Conservation (phyloP, 1,139 yeast genomes). For the Geotrichum reessii region DNA sequence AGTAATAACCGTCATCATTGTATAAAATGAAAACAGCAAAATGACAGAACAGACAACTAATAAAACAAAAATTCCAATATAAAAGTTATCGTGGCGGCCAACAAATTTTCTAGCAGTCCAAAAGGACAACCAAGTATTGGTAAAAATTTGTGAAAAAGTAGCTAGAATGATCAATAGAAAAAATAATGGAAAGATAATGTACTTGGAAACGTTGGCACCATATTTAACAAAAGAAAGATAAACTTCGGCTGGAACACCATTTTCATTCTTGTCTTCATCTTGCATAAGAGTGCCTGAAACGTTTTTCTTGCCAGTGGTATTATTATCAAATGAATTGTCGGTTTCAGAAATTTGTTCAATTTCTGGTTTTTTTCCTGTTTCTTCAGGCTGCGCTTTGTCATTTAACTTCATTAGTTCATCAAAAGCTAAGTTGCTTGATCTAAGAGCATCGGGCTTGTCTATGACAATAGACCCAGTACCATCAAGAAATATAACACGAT, state of each 20-base stretch:
- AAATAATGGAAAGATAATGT: slow-evolving; percentile 41
- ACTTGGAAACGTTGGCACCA: slow-evolving; percentile 52
- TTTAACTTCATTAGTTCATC: slow-evolving; percentile 45
- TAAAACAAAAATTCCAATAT: slow-evolving; percentile 67
- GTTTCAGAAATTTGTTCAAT: slow-evolving; percentile 58
- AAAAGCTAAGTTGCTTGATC: slow-evolving; percentile 45
- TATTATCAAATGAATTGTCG: slow-evolving; percentile 33
- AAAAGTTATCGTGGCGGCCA: slow-evolving; percentile 46
- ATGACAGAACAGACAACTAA: slow-evolving; percentile 40
- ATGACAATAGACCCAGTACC: slow-evolving; percentile 57
- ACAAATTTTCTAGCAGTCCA: slow-evolving; percentile 63
- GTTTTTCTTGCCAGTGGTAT: slow-evolving; percentile 25
- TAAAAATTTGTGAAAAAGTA: slow-evolving; percentile 57
- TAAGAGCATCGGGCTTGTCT: slow-evolving; percentile 54
- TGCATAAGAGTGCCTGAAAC: slow-evolving; percentile 32
- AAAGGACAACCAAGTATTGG: slow-evolving; percentile 79
- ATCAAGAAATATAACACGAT: slow-evolving; percentile 60
- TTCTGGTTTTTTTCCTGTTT: slow-evolving; percentile 50
- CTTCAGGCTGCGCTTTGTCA: slow-evolving; percentile 47
- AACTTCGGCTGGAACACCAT: slow-evolving; percentile 41
- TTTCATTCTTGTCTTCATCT: slow-evolving; percentile 38
- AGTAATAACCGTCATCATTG: slow-evolving; percentile 46
- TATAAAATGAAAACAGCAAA: slow-evolving; percentile 41
- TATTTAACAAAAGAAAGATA: slow-evolving; percentile 48
- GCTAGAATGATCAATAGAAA: slow-evolving; percentile 41